Conservation (phyloP, 805 yeast species). For the Tetrapisispora fleetii region DNA sequence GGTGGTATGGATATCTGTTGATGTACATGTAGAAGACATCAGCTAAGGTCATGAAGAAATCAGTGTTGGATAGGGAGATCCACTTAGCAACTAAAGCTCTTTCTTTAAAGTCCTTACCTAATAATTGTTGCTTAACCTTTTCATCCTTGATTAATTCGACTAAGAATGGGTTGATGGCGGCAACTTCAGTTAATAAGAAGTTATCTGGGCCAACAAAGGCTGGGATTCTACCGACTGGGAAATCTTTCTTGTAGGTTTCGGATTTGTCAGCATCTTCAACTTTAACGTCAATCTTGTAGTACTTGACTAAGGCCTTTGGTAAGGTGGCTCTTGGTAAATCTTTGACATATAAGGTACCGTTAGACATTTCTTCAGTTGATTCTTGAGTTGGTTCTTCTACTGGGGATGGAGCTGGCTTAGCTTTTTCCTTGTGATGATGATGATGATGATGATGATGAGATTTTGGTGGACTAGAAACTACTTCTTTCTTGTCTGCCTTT, state of each 20-base stretch:
- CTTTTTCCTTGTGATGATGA: too few species aligned
- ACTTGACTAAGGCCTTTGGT: conserved; percentile 42
- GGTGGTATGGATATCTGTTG: conserved; percentile 67
- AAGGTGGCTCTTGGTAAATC: conserved; percentile 31
- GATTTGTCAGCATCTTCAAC: conserved; percentile 31
- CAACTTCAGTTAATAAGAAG: conserved; percentile 56
- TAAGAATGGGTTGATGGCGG: conserved; percentile 50
- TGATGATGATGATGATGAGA: neutral
- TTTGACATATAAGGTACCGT: conserved; percentile 27
- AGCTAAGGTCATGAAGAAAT: conserved; percentile 41
- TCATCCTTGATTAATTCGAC: conserved; percentile 29
- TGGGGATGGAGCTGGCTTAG: neutral
- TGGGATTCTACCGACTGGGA: conserved; percentile 61
- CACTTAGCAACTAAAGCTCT: conserved; percentile 51
- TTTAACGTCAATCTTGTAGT: conserved; percentile 49
- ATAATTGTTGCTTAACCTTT: conserved; percentile 33
- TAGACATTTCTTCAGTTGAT: conserved; percentile 8
- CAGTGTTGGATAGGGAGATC: conserved; percentile 66
- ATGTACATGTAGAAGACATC: conserved; percentile 44
- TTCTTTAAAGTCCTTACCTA: conserved; percentile 42
- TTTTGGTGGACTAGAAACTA: neutral
- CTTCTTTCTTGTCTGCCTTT: neutral
- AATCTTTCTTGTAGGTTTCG: conserved; percentile 33
- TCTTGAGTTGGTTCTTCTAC: too few species aligned
- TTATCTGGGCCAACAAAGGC: conserved; percentile 68